Evolutionary conservation across 768 basidiomycete genomes (phyloP).

Genomic region (Myochromella boudieri): DNA sequence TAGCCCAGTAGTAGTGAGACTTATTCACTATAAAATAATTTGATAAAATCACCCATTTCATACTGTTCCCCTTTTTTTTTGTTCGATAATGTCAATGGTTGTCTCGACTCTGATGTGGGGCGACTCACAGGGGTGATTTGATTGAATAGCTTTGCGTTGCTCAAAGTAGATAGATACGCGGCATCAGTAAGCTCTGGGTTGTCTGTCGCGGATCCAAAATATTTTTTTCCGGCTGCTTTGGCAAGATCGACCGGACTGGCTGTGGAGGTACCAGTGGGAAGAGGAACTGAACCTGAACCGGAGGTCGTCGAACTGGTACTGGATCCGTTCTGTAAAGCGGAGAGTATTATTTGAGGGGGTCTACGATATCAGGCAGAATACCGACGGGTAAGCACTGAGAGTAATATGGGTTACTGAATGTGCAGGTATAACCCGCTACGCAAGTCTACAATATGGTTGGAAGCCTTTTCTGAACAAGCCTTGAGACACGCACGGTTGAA

Average conservation of each 20-base stretch:
- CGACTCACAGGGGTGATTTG: slow-evolving; percentile 45
- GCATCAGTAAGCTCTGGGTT: slow-evolving; percentile 45
- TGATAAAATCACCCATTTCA: slow-evolving; percentile 53
- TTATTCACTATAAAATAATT: not conserved
- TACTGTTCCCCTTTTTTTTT: slow-evolving; percentile 38
- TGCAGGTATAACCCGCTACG: slow-evolving; percentile 36
- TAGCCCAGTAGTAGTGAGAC: not conserved
- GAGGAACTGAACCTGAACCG: not conserved
- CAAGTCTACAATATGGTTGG: slow-evolving; percentile 30
- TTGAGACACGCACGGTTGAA: slow-evolving; percentile 21
- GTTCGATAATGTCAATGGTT: not conserved
- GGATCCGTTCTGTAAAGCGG: slow-evolving; percentile 1
- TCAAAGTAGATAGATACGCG: slow-evolving; percentile 38
- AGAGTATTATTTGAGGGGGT: not conserved
- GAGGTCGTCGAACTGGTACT: slow-evolving; percentile 5
- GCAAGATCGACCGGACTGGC: slow-evolving; percentile 49
- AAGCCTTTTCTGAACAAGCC: not conserved
- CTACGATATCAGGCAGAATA: not conserved
- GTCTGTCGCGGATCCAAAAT: slow-evolving; percentile 53
- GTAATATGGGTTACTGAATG: slow-evolving; percentile 36
- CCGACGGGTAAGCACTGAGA: slow-evolving; percentile 39
- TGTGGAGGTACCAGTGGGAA: slow-evolving; percentile 21
- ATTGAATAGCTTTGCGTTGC: slow-evolving; percentile 39
- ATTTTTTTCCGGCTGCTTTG: slow-evolving; percentile 42
- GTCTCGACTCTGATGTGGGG: not conserved